These are phyloP conservation scores for Cryptococcus sp. DNA, from an alignment of 1,284 basidiomycete species.

Conservation along the genomic window DNA sequence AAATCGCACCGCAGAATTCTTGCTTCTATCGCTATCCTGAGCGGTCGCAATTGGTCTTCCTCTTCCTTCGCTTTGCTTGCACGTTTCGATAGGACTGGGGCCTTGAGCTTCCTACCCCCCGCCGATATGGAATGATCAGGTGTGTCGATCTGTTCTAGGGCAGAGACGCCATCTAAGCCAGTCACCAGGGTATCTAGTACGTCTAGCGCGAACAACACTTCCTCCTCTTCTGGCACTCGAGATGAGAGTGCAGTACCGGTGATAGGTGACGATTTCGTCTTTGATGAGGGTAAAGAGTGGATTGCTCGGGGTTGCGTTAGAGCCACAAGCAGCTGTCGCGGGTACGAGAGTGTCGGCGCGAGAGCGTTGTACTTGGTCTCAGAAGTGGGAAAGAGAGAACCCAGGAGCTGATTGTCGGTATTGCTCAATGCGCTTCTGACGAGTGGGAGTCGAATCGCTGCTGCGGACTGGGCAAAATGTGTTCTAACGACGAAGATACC, in stretches of 20 bases:
- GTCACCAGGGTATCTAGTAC: background rate
- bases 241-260: background rate
- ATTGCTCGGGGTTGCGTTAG: slow-evolving; percentile 18
- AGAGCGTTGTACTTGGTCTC: slow-evolving; percentile 12
- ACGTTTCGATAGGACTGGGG: background rate
- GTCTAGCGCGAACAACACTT: background rate
- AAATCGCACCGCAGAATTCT: slow-evolving; percentile 26
- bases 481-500: slow-evolving; percentile 13
- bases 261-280: background rate
- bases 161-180: background rate
- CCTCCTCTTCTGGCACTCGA: background rate
- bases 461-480: background rate
- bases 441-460: background rate
- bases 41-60: slow-evolving; percentile 17
- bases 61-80: slow-evolving; percentile 11
- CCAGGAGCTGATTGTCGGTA: slow-evolving; percentile 20
- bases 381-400: slow-evolving; percentile 17
- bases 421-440: background rate
- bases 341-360: slow-evolving; percentile 14
- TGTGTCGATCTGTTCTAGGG: too few relatives aligned
- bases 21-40: slow-evolving; percentile 30
- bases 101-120: background rate
- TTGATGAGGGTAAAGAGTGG: slow-evolving; percentile 8
- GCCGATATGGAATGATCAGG: background rate
- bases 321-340: slow-evolving; percentile 9